Base-by-base conservation (phyloP, 2,329 filamentous ascomycete species). In the Chalaropsis thielavioides region DNA sequence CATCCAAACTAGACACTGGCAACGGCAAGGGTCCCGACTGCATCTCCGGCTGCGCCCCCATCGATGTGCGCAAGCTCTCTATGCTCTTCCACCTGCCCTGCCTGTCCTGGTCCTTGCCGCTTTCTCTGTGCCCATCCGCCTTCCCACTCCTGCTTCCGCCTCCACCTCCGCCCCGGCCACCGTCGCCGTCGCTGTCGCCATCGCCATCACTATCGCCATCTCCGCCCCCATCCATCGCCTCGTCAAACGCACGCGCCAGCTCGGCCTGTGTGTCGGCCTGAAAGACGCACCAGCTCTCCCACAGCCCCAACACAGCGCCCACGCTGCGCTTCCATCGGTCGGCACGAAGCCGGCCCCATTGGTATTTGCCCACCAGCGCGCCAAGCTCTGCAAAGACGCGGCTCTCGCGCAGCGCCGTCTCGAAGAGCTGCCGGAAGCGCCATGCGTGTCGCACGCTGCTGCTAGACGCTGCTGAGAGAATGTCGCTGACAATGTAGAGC, bases 241-340 rank as follows among this genome's bases (percentile, higher is more conserved):
- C 83, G 68, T 88, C 84, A 70, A 95, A 95, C 13, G 81, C 81
- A 64, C 80, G 77, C 38, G 83, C 82, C 68, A 95, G 88, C 35
- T 82, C 75, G 68, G 89, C 87, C 69, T 92, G 88, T 60, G 83
- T 86, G 64, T 86, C 84, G 38, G 84, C 82, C 0, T 88, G 85
- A 69, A 95, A 95, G 0, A 85, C 83, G 69, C 82, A 86, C 84
- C 83, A 86, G 6, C 83, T 81, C 69, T 86, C 84, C 84, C 89
- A 94, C 43, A 90, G 76, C 59, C 81, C 80, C 8, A 94, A 76
- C 1, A 94, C 79, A 5, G 84, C 79, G 2, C 81, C 80, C 46
- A 94, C 79, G 70, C 87, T 90, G 61, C 89, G 82, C 73, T 88
- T 89, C 88, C 89, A 94, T 74, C 92, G 92, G 68, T 94, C 89